A percentile compares a stretch with the other conserved stretches of the same genome.
phyloP scores from a whole-genome alignment of 2,329 filamentous ascomycete species.

The Arthrobotrys sinensis region DNA sequence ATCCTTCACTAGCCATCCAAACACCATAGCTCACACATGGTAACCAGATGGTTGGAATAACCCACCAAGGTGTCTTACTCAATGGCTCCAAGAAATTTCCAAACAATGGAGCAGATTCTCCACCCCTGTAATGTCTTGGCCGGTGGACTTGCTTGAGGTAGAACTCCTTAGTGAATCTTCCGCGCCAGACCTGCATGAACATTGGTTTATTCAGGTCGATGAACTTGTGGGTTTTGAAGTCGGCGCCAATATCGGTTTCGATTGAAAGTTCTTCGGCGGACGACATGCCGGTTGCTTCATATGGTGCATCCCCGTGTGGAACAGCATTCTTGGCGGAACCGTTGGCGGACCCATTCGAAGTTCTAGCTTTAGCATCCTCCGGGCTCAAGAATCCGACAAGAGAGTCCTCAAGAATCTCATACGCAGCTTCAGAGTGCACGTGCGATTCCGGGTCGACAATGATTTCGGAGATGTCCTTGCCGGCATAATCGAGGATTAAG shows the following conservation, averaged over 20 bases:
- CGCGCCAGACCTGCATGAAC: conserved; percentile 87
- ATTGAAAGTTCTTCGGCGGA: conserved; percentile 86
- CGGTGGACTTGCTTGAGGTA: conserved; percentile 97
- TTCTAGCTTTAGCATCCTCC: conserved; percentile 38
- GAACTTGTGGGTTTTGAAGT: conserved; percentile 94
- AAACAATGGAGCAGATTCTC: conserved; percentile 91
- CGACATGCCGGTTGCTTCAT: conserved; percentile 84
- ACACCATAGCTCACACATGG: conserved; percentile 84
- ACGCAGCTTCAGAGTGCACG: conserved; percentile 90
- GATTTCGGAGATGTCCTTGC: conserved; percentile 86
- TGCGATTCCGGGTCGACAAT: conserved; percentile 88
- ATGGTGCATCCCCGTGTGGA: conserved; percentile 68
- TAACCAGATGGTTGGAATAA: conserved; percentile 87
- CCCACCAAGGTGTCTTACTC: conserved; percentile 93
- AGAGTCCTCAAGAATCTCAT: conserved; percentile 91
- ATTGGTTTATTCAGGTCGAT: conserved; percentile 88
- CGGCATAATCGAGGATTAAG: conserved; percentile 88
- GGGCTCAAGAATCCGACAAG: conserved; percentile 81
- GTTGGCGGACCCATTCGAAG: conserved; percentile 63
- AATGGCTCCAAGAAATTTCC: conserved; percentile 99
- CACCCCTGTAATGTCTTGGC: conserved; percentile 94
- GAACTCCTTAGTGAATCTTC: conserved; percentile 93
- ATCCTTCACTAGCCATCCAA: conserved; percentile 75
- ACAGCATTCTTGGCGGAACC: conserved; percentile 64
- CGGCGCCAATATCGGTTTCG: conserved; percentile 82